A percentile compares a stretch with the other conserved stretches of the same genome.
Conservation (phyloP, 108 stramenopile genomes). For the Parmales sp. region DNA sequence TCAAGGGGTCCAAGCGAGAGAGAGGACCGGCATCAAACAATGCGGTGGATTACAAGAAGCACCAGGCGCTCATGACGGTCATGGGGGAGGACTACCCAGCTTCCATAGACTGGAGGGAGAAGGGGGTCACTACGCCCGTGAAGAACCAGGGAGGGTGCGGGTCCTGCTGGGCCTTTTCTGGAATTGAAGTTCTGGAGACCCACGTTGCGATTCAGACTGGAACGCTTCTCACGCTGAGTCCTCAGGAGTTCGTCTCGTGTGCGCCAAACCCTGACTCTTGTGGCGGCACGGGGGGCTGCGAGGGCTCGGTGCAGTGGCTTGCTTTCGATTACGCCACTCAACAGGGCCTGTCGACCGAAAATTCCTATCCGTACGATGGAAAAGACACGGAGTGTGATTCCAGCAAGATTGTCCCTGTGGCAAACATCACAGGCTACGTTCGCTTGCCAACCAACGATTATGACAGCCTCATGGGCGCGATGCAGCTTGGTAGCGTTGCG, state of each 20-base stretch:
- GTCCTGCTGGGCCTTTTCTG: conserved; percentile 50
- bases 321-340: neutral
- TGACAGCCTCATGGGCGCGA: neutral
- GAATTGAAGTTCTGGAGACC: conserved; percentile 39
- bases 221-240: neutral
- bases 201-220: conserved; percentile 11
- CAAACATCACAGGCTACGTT: too few species aligned
- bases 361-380: neutral
- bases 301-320: neutral
- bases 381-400: neutral
- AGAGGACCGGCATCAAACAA: neutral
- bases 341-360: neutral
- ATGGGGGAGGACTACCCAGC: neutral
- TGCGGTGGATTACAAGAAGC: neutral
- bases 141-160: conserved; percentile 51
- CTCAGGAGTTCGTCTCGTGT: neutral
- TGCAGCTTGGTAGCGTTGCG: neutral
- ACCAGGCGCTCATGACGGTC: neutral
- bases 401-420: neutral
- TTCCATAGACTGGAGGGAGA: conserved; percentile 48
- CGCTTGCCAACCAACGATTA: too few species aligned
- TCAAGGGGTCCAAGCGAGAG: neutral
- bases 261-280: neutral
- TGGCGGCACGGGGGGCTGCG: neutral
- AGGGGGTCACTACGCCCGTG: conserved; percentile 46